phyloP scores from a whole-genome alignment of 805 yeast genomes.

The Wickerhamomyces rabaulensis region DNA sequence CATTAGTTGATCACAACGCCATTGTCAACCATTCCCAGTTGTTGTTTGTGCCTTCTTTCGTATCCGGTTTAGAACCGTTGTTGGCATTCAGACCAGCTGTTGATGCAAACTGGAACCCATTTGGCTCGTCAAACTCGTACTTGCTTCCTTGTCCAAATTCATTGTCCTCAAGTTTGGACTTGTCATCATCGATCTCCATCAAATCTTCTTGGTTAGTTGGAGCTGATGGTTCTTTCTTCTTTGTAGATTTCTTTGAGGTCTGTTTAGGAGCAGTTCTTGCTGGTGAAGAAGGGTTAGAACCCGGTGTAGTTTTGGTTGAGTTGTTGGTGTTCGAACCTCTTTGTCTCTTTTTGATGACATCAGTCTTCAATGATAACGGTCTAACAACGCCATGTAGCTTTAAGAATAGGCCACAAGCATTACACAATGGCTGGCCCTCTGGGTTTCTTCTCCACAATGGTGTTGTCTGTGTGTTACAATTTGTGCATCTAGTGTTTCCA shows the following conservation, averaged over 20 bases:
- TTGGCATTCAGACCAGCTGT: background rate
- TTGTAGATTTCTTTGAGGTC: background rate
- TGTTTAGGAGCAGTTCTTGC: slow-evolving; percentile 2
- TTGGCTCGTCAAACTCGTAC: background rate
- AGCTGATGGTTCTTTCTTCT: background rate
- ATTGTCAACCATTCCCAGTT: slow-evolving; percentile 27
- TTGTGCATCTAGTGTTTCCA: slow-evolving; percentile 51
- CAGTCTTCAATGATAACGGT: slow-evolving; percentile 86
- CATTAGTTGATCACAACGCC: slow-evolving; percentile 13
- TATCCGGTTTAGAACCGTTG: background rate
- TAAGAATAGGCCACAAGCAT: slow-evolving; percentile 92
- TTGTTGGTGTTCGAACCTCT: slow-evolving; percentile 38
- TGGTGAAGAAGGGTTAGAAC: slow-evolving; percentile 17
- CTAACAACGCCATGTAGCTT: slow-evolving; percentile 94
- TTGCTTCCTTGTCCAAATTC: background rate
- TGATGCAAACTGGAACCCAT: slow-evolving; percentile 5
- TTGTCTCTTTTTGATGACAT: slow-evolving; percentile 88
- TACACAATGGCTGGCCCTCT: slow-evolving; percentile 88
- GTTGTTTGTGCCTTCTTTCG: slow-evolving; percentile 11
- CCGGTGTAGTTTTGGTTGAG: slow-evolving; percentile 5
- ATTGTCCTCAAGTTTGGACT: background rate
- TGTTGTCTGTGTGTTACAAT: slow-evolving; percentile 88
- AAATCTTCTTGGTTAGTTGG: background rate
- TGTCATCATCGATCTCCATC: background rate
- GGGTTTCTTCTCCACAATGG: slow-evolving; percentile 95